These are phyloP conservation scores for Brassica incana DNA, from an alignment of 345 rosid genomes.

Conservation along the genomic window DNA sequence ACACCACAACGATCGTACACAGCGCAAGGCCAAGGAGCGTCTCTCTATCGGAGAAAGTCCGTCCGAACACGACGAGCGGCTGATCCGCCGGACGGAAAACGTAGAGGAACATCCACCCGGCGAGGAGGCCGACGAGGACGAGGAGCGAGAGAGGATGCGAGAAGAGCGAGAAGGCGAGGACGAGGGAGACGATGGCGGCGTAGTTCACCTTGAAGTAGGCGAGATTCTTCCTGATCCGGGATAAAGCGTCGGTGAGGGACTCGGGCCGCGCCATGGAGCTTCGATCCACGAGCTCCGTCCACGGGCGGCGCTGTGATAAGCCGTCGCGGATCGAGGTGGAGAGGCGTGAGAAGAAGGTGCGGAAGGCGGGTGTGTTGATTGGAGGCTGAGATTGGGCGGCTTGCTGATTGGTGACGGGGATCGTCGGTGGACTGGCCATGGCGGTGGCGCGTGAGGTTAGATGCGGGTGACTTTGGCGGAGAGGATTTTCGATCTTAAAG, in stretches of 20 bases:
- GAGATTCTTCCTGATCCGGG: conserved; percentile 56
- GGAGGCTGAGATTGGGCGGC: conserved; percentile 59
- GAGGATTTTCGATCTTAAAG: neutral
- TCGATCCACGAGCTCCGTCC: conserved; percentile 72
- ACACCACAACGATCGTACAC: conserved; percentile 61
- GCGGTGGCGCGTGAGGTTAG: conserved; percentile 17
- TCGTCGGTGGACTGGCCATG: conserved; percentile 56
- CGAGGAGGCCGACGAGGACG: conserved; percentile 59
- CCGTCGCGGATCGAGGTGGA: conserved; percentile 66
- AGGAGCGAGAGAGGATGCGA: conserved; percentile 75
- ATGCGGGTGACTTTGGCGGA: conserved; percentile 7
- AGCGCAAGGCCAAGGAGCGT: conserved; percentile 57
- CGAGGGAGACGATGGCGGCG: conserved; percentile 52
- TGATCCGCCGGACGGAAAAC: conserved; percentile 78
- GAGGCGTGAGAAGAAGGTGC: conserved; percentile 67
- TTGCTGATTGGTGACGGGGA: conserved; percentile 56
- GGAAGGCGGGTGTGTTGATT: conserved; percentile 72
- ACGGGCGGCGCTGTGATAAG: conserved; percentile 79
- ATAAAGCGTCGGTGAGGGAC: conserved; percentile 63
- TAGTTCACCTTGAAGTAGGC: conserved; percentile 52
- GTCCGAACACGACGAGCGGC: conserved; percentile 61
- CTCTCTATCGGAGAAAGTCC: conserved; percentile 76
- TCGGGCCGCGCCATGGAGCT: conserved; percentile 61
- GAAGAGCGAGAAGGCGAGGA: conserved; percentile 69
- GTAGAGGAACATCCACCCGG: conserved; percentile 66